Percentiles rank a stretch among this genome's conserved stretches.
Evolutionary conservation across 2,329 filamentous ascomycete genomes (phyloP).

Genomic region (Hypoxylon sp.): DNA sequence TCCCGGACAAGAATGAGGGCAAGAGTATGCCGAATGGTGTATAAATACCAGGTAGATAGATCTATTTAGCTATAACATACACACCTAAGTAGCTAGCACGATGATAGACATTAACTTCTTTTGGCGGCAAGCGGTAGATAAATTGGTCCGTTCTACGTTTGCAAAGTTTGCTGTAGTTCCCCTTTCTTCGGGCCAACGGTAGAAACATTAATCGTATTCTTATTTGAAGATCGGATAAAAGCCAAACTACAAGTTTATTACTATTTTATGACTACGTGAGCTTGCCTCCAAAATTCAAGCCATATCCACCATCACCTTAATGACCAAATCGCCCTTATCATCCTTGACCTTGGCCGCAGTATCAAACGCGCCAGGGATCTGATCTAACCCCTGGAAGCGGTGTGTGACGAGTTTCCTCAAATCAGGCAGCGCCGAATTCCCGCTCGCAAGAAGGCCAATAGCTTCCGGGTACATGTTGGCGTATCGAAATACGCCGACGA

Average conservation of each 20-base stretch:
- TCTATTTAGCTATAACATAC: background rate
- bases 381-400: constrained; percentile 71
- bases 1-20: constrained; percentile 71
- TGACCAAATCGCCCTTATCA: constrained; percentile 74
- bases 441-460: constrained; percentile 63
- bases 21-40: constrained; percentile 47
- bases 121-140: constrained; percentile 11
- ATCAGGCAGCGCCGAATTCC: constrained; percentile 67
- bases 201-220: too few relatives aligned
- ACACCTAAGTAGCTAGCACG: background rate
- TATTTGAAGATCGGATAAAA: too few relatives aligned
- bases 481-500: constrained; percentile 82
- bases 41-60: background rate
- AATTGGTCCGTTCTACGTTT: constrained; percentile 1
- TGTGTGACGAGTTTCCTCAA: constrained; percentile 78
- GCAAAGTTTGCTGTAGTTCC: background rate
- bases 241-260: too few relatives aligned
- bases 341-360: constrained; percentile 80
- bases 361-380: constrained; percentile 74
- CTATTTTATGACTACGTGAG: too few relatives aligned
- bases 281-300: background rate
- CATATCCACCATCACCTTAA: constrained; percentile 77
- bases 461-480: constrained; percentile 76
- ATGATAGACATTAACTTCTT: constrained; percentile 1
- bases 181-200: constrained; percentile 42